These are phyloP conservation scores for Dactylellina drechsleri DNA, from an alignment of 2,329 filamentous ascomycete species.

Conservation along the genomic window DNA sequence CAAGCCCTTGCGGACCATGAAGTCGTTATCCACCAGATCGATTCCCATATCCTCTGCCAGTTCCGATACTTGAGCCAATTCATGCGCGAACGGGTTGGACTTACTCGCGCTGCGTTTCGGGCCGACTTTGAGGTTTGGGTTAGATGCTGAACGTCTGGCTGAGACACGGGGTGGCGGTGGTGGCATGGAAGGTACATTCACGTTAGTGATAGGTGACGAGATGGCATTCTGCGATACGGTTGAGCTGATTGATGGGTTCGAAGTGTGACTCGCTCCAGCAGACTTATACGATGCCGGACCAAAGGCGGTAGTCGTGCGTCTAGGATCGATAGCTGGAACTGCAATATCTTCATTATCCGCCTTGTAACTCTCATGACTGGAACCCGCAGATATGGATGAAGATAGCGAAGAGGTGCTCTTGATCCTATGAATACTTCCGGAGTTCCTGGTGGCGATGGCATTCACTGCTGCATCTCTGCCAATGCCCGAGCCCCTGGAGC, in stretches of 20 bases:
- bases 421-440: constrained; percentile 43
- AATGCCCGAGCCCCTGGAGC: constrained; percentile 40
- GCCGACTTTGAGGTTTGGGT: constrained; percentile 59
- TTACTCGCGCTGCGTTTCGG: constrained; percentile 59
- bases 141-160: constrained; percentile 40
- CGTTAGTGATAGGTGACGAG: constrained; percentile 11
- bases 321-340: constrained; percentile 29
- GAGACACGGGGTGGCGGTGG: constrained; percentile 43
- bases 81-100: constrained; percentile 83
- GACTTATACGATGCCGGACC: constrained; percentile 29
- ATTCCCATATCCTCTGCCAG: constrained; percentile 79
- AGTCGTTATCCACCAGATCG: constrained; percentile 72
- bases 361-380: constrained; percentile 39
- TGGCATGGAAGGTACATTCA: constrained; percentile 30
- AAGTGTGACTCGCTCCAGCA: neutral
- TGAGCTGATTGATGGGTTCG: constrained; percentile 42
- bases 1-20: constrained; percentile 76
- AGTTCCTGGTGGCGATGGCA: constrained; percentile 12
- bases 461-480: constrained; percentile 29
- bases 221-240: constrained; percentile 58
- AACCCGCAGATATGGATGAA: constrained; percentile 42
- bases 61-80: constrained; percentile 91
- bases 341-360: constrained; percentile 22
- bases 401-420: constrained; percentile 40
- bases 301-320: constrained; percentile 25